Base-by-base conservation (phyloP, 2,329 filamentous ascomycete genomes). In the Sordariomycetes sp. region DNA sequence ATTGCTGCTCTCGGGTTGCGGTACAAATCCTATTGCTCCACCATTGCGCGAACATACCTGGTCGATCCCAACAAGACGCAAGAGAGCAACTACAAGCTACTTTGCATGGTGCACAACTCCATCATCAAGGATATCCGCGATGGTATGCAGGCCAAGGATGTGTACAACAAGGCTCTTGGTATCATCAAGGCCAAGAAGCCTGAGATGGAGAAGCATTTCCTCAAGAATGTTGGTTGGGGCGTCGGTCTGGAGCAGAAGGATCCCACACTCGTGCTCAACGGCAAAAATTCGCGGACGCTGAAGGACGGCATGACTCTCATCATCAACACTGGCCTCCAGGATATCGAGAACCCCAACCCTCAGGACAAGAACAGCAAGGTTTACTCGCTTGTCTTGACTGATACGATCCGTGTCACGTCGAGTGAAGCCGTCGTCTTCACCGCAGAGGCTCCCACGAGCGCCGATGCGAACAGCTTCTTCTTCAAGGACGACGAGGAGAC, bases 261-360 rank as follows among this genome's bases (percentile, higher is more conserved):
- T 53, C 64, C 73, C 3, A 90, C 86, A 5, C 72, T 98, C 39
- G 60, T 92, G 3, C 66, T 98, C 24, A 96, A 86, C 49, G 82
- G 70, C 39, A 98, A 98, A 65, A 96, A 88, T 54, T 70, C 66
- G 19, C 77, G 88, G 33, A 72, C 74, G 5, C 64, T 98, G 37
- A 94, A 90, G 58, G 93, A 96, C 51, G 93, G 93, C 44, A 98
- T 98, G 92, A 98, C 92, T 1, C 70, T 98, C 10, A 84, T 82
- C 49, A 76, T 98, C 47, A 87, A 85, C 21, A 92, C 90, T 5
- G 88, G 90, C 9, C 84, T 98, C 50, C 82, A 79, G 39, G 88
- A 96, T 51, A 75, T 98, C 30, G 80, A 87, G 50, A 94, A 96
- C 51, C 76, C 82, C 9, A 79, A 82, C 39, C 78, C 87, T 0